phyloP scores from a whole-genome alignment of 345 rosid species.

The Turnera subulata region DNA sequence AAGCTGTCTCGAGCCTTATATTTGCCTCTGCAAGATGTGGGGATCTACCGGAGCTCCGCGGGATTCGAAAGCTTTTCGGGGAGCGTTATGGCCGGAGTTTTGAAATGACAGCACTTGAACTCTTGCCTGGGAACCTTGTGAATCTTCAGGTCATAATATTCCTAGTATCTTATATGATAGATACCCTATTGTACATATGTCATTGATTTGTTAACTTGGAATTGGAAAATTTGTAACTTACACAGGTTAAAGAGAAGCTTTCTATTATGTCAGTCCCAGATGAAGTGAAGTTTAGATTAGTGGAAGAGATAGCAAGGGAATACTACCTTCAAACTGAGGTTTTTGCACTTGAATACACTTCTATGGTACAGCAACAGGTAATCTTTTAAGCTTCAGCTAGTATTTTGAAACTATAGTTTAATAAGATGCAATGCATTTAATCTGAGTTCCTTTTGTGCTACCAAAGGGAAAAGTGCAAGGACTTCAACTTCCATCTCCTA shows the following conservation, averaged over 20 bases:
- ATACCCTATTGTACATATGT: no score
- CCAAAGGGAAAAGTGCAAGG: slow-evolving; percentile 23
- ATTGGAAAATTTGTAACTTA: neutral
- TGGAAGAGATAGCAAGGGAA: slow-evolving; percentile 53
- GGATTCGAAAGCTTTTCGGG: slow-evolving; percentile 54
- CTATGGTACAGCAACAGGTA: slow-evolving; percentile 48
- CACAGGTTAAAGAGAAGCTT: slow-evolving; percentile 56
- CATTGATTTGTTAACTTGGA: neutral
- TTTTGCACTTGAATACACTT: slow-evolving; percentile 48
- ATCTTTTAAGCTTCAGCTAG: neutral
- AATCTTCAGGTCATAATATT: slow-evolving; percentile 50
- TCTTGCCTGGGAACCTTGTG: slow-evolving; percentile 61
- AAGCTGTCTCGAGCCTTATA: slow-evolving; percentile 84
- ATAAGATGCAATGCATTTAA: neutral
- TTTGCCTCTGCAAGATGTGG: slow-evolving; percentile 84
- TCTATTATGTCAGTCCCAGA: slow-evolving; percentile 38
- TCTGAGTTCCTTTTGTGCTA: neutral
- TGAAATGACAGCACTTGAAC: slow-evolving; percentile 44
- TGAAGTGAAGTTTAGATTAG: slow-evolving; percentile 41
- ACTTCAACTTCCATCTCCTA: neutral
- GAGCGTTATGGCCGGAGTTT: slow-evolving; percentile 68
- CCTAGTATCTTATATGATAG: no score
- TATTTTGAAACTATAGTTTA: neutral
- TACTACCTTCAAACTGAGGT: slow-evolving; percentile 36
- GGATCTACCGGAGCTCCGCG: slow-evolving; percentile 66